Evolutionary conservation across 1,284 basidiomycete species (phyloP).

Genomic region (Irpex rosettiformis): DNA sequence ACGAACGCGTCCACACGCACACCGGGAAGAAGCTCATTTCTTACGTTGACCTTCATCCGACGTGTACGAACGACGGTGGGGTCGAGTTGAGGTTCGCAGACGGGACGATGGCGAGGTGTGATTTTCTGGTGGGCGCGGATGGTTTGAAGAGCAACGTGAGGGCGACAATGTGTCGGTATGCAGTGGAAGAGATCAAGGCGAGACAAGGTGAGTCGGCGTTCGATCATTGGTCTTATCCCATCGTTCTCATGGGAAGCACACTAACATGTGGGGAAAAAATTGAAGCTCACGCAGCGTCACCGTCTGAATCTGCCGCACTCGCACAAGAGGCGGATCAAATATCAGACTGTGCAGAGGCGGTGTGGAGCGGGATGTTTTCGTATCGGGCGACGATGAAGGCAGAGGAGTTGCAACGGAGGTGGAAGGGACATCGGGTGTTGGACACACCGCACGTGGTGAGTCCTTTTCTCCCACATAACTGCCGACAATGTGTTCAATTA

Average conservation of each 20-base stretch:
- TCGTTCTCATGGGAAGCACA: too few species aligned
- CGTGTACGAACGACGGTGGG: not conserved
- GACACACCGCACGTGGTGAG: conserved; percentile 34
- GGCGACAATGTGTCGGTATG: not conserved
- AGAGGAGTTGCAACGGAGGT: conserved; percentile 28
- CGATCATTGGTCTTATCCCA: too few species aligned
- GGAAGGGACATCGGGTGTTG: conserved; percentile 34
- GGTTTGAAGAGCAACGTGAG: not conserved
- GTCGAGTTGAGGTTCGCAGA: conserved; percentile 43
- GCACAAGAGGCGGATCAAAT: conserved; percentile 19
- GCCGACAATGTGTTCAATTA: not conserved
- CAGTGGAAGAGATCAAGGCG: not conserved
- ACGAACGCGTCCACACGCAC: conserved; percentile 27
- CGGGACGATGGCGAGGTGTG: conserved; percentile 37
- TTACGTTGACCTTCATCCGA: conserved; percentile 22
- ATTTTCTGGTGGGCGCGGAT: conserved; percentile 35
- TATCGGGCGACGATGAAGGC: conserved; percentile 38
- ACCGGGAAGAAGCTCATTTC: conserved; percentile 37
- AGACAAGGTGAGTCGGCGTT: not conserved
- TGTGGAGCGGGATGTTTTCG: conserved; percentile 37
- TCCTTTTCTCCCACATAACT: not conserved
- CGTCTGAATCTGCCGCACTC: not conserved
- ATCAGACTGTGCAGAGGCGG: conserved; percentile 24
- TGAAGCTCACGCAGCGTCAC: not conserved
- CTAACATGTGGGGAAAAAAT: too few species aligned